Evolutionary conservation across 2,329 filamentous ascomycete species (phyloP).

Genomic region (Fusarium pseudoanthophilum): DNA sequence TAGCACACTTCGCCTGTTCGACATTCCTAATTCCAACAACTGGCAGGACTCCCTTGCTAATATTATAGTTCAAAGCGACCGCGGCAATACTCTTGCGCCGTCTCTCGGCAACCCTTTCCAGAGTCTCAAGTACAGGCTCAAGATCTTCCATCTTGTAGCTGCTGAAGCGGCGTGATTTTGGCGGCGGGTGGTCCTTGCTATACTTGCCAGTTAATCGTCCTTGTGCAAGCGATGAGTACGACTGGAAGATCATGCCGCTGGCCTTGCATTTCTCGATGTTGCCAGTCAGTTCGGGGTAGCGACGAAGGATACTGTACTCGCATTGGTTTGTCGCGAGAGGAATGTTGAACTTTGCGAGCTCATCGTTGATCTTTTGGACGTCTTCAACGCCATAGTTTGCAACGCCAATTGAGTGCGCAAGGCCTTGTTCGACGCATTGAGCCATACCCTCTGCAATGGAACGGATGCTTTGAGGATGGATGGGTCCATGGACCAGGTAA

Average conservation of each 20-base stretch:
- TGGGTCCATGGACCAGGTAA: slow-evolving; percentile 16
- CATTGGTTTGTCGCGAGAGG: slow-evolving; percentile 19
- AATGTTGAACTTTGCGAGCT: slow-evolving; percentile 22
- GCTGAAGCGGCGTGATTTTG: background rate
- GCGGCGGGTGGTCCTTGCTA: background rate
- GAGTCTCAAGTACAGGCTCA: background rate
- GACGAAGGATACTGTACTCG: slow-evolving; percentile 17
- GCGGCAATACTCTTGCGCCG: slow-evolving; percentile 6
- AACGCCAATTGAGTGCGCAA: slow-evolving; percentile 1
- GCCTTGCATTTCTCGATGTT: slow-evolving; percentile 12
- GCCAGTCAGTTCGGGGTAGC: background rate
- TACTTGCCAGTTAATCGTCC: slow-evolving; percentile 5
- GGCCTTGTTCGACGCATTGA: slow-evolving; percentile 12
- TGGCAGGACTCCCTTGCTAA: slow-evolving; percentile 2
- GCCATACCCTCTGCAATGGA: slow-evolving; percentile 17
- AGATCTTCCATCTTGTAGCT: slow-evolving; percentile 19
- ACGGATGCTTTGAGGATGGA: background rate
- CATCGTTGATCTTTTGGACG: slow-evolving; percentile 1
- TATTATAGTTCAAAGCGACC: slow-evolving; percentile 3
- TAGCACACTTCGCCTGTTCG: background rate
- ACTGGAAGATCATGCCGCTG: slow-evolving; percentile 21
- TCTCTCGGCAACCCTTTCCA: background rate
- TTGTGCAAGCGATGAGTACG: background rate
- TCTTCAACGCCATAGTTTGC: slow-evolving; percentile 12
- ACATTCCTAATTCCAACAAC: slow-evolving; percentile 20